Evolutionary conservation across 371 early-diverging fungal genomes (phyloP).

Genomic region (Capillidium heterosporum): DNA sequence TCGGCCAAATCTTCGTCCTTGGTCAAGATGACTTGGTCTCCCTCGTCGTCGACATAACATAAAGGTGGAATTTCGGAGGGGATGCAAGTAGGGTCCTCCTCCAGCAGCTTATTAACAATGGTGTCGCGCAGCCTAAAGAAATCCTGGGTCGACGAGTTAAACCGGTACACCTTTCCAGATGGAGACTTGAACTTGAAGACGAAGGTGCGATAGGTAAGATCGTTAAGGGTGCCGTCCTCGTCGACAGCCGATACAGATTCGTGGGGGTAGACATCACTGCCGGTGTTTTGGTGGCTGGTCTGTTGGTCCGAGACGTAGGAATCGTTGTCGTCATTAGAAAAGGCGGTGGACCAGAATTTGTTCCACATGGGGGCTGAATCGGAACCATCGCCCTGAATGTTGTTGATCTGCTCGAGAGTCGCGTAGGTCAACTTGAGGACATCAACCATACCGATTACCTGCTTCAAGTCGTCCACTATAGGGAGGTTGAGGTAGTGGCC

Average conservation of each 20-base stretch:
- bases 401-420: conserved; percentile 44
- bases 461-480: conserved; percentile 56
- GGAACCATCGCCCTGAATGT: conserved; percentile 22
- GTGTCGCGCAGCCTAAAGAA: conserved; percentile 21
- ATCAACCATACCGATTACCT: conserved; percentile 75
- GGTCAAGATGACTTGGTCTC: conserved; percentile 44
- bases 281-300: conserved; percentile 9
- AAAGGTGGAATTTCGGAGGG: conserved; percentile 18
- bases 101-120: conserved; percentile 13
- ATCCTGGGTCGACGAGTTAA: conserved; percentile 29
- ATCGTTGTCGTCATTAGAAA: conserved; percentile 24
- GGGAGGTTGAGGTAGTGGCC: conserved; percentile 91
- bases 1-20: conserved; percentile 47
- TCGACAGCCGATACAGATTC: conserved; percentile 32
- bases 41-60: conserved; percentile 62
- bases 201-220: conserved; percentile 19
- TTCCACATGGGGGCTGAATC: conserved; percentile 28
- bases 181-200: conserved; percentile 61
- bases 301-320: conserved; percentile 23
- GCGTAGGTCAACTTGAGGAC: conserved; percentile 77
- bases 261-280: conserved; percentile 20
- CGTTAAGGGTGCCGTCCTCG: conserved; percentile 17
- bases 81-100: conserved; percentile 18
- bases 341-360: conserved; percentile 28
- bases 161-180: conserved; percentile 42